Evolutionary conservation across 1,139 yeast genomes (phyloP), one percentile per base, ranked within the genome.

Genomic region (Scheffersomyces parashehatae): DNA sequence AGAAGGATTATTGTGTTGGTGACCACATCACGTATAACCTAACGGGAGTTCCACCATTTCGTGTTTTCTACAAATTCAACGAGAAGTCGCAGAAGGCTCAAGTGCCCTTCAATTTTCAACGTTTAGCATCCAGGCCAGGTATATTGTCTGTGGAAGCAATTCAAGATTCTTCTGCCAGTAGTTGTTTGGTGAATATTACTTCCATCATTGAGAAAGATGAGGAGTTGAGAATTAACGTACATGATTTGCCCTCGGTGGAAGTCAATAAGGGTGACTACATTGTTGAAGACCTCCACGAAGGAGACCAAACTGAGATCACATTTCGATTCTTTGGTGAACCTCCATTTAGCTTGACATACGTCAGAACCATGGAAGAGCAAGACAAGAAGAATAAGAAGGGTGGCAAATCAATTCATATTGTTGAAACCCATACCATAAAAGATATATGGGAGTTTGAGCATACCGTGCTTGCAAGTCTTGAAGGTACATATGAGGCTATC

Each of bases 401-500:
- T 30, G 52, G 53, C 51, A 51, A 65, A 53, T 60, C 60, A 42
- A 69, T 77, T 14, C 77, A 76, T 46, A 80, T 86, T 14, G 83
- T 88, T 26, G 98, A 91, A 57, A 84, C 88, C 1, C 85, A 86
- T 50, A 82, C 87, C 3, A 82, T 91, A 29, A 73, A 81, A 7
- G 84, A 85, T 51, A 88, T 91, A 30, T 71, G 80, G 67, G 84
- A 79, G 3, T 67, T 81, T 56, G 88, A 84, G 54, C 82, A 88
- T 59, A 75, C 82, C 39, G 84, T 88, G 4, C 70, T 77, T 57
- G 93, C 96, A 1, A 87, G 89, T 53, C 71, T 88, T 53, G 97
- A 91, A 60, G 99, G 99, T 37, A 86, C 90, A 3, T 93, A 95
- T 59, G 97, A 91, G 62, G 97, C 97, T 7, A 79, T 88, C 35